Evolutionary conservation across 2,329 filamentous ascomycete genomes (phyloP), one percentile per base, ranked within the genome.

Genomic region (Neocatenulostroma microsporum): DNA sequence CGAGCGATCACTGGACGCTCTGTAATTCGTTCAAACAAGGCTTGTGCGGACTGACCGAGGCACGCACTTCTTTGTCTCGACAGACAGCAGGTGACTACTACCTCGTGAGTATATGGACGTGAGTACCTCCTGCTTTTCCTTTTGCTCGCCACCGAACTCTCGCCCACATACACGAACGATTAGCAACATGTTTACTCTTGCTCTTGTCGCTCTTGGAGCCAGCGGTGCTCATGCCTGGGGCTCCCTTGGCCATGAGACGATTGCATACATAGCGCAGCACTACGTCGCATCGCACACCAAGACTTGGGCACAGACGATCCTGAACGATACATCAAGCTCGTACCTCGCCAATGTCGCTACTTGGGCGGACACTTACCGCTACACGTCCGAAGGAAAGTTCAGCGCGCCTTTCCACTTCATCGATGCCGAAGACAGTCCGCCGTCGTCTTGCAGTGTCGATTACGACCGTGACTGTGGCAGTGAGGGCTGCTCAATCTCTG

Each of bases 311-410:
- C 60, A 62, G 42, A 46, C 45, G 34, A 60, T 69, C 25, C 58
- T 76, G 5, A 58, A 55, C 37, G 51, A 55, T 34, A 64, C 66
- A 25, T 62, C 59, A 3, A 62, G 61, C 15, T 54, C 57, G 13
- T 74, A 73, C 48, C 60, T 73, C 11, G 69, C 68, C 33, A 66
- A 62, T 37, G 60, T 73, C 12, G 69, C 72, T 10, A 70, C 68
- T 1, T 75, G 71, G 70, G 70, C 72, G 1, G 72, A 75, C 45
- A 56, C 53, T 20, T 74, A 70, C 49, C 66, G 70, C 19, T 60
- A 62, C 34, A 70, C 66, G 2, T 46, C 55, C n/a, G 69, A 54
- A 20, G 71, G 71, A 6, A 51, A 51, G 26, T 74, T 68, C 56
- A 66, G 62, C 11, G 58, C 64, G 0, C 56, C 62, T 1, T 65